Conservation (phyloP, 2,329 filamentous ascomycete species). For the Aureobasidium sp. region DNA sequence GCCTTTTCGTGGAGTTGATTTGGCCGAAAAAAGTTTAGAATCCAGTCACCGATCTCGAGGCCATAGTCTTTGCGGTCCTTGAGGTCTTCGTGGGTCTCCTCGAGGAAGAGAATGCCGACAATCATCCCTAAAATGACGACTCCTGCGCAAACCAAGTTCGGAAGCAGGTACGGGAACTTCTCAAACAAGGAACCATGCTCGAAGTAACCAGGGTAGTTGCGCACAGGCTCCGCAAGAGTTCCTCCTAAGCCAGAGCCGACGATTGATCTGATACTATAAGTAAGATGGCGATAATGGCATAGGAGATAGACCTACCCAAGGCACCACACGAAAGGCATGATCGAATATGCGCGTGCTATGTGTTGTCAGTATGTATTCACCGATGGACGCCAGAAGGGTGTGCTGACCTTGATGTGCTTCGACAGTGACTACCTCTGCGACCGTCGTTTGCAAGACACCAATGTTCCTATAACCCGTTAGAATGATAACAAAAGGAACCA, state of each 20-base stretch:
- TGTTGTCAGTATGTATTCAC: constrained; percentile 10
- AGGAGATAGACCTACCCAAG: constrained; percentile 59
- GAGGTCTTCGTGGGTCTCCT: constrained; percentile 85
- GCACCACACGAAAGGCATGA: constrained; percentile 98
- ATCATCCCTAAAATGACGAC: constrained; percentile 69
- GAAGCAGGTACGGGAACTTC: constrained; percentile 79
- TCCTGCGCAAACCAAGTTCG: constrained; percentile 82
- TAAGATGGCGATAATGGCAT: too few relatives aligned
- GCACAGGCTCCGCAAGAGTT: constrained; percentile 77
- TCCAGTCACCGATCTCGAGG: constrained; percentile 65
- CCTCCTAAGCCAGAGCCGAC: constrained; percentile 88
- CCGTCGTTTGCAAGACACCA: constrained; percentile 88
- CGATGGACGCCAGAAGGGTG: background rate
- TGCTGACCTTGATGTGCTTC: constrained; percentile 83
- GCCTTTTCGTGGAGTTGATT: constrained; percentile 31
- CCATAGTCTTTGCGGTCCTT: constrained; percentile 71
- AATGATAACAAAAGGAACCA: too few relatives aligned
- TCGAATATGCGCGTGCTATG: constrained; percentile 80
- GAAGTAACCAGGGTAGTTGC: constrained; percentile 72
- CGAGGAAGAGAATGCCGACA: constrained; percentile 77
- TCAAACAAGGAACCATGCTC: constrained; percentile 70
- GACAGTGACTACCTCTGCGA: constrained; percentile 85
- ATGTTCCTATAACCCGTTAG: constrained; percentile 60
- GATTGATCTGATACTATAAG: constrained; percentile 60
- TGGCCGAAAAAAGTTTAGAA: constrained; percentile 37